Evolutionary conservation across 2,329 filamentous ascomycete species (phyloP).

Genomic region (Chaetomiaceae sp.): DNA sequence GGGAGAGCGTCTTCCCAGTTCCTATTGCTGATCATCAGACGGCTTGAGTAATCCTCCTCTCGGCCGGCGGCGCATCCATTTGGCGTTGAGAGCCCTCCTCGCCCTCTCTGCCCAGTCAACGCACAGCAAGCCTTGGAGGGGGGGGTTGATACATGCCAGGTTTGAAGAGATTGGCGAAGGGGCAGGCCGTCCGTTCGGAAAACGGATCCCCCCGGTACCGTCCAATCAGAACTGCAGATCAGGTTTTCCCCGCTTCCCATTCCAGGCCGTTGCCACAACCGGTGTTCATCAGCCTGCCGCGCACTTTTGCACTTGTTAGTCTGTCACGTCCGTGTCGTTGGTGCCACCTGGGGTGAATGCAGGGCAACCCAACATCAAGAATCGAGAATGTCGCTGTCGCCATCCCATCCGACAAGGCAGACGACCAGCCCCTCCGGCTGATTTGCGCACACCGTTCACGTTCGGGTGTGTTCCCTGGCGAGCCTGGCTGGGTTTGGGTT

Average conservation of each 20-base stretch:
- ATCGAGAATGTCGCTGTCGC: background rate
- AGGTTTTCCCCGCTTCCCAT: background rate
- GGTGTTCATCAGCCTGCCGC: background rate
- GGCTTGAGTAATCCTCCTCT: no score
- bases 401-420: conserved; percentile 13
- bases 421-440: background rate
- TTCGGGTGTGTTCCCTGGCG: background rate
- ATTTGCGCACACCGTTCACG: background rate
- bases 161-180: background rate
- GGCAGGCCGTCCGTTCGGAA: background rate
- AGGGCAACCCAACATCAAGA: conserved; percentile 20
- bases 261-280: conserved; percentile 2
- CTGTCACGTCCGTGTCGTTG: conserved; percentile 4
- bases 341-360: conserved; percentile 10
- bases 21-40: no score
- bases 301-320: no score
- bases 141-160: background rate
- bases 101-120: no score
- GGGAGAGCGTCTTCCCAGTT: no score
- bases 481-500: no score
- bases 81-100: no score
- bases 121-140: no score
- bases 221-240: background rate
- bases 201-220: background rate
- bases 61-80: no score